Conservation (phyloP, 345 rosid genomes). For the Rhizophora mangle region DNA sequence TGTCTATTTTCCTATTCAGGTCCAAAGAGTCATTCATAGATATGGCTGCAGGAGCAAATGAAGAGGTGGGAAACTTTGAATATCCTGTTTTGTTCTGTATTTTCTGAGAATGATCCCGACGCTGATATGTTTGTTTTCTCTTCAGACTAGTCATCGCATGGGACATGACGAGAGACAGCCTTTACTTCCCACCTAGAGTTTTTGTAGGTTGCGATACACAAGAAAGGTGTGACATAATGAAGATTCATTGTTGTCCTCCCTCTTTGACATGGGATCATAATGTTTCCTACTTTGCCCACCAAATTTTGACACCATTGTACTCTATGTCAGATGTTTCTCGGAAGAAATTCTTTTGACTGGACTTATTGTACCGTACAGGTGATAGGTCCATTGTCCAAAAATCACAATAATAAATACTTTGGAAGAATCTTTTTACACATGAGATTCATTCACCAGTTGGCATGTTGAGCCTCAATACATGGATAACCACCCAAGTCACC, state of each 20-base stretch:
- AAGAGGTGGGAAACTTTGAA: constrained; percentile 55
- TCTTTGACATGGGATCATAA: not conserved
- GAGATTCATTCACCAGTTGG: constrained; percentile 10
- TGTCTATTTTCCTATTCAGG: constrained; percentile 38
- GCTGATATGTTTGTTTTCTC: not conserved
- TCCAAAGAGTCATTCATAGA: constrained; percentile 76
- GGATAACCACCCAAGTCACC: constrained; percentile 11
- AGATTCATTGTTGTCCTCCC: not conserved
- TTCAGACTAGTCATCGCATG: constrained; percentile 52
- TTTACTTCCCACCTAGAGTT: constrained; percentile 49
- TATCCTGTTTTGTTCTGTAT: not conserved
- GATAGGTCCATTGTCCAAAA: constrained; percentile 26
- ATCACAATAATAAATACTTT: constrained; percentile 22
- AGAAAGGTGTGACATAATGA: constrained; percentile 5
- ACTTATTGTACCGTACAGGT: constrained; percentile 24
- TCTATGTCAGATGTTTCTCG: constrained; percentile 26
- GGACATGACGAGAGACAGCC: constrained; percentile 54
- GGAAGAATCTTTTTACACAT: constrained; percentile 11
- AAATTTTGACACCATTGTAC: too few species aligned
- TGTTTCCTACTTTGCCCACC: too few species aligned
- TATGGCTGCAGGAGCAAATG: constrained; percentile 90
- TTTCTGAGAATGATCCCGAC: not conserved
- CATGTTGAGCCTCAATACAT: not conserved
- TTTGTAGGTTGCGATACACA: constrained; percentile 11
- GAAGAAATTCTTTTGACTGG: constrained; percentile 38